A percentile compares a stretch with the other conserved stretches of the same genome.
Evolutionary conservation across 345 rosid species (phyloP).

Genomic region (Sapria himalayana): DNA sequence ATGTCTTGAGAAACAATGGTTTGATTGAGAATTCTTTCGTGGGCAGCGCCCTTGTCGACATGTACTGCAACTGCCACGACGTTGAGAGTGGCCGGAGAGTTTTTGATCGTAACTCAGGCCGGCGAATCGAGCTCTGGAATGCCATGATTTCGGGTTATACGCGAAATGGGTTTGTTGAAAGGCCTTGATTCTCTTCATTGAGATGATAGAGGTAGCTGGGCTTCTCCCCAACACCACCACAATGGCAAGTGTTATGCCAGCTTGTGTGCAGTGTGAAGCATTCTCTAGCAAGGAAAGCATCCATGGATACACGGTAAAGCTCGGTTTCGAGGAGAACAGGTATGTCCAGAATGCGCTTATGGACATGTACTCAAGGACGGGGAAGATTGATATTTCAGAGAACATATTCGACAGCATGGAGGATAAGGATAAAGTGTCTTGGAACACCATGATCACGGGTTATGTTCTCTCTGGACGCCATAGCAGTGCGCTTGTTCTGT

Average conservation of each 20-base stretch:
- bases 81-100: slow-evolving; percentile 42
- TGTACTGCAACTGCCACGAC: slow-evolving; percentile 66
- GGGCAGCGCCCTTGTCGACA: slow-evolving; percentile 81
- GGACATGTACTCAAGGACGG: slow-evolving; percentile 74
- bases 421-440: slow-evolving; percentile 49
- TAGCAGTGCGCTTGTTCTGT: slow-evolving; percentile 35
- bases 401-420: slow-evolving; percentile 42
- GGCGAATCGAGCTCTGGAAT: slow-evolving; percentile 54
- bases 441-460: slow-evolving; percentile 78
- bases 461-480: slow-evolving; percentile 34
- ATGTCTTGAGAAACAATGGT: slow-evolving; percentile 43
- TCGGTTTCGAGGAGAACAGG: slow-evolving; percentile 32
- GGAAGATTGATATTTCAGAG: slow-evolving; percentile 31
- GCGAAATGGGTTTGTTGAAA: slow-evolving; percentile 45
- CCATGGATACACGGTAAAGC: slow-evolving; percentile 55
- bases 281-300: slow-evolving; percentile 43
- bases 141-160: slow-evolving; percentile 86
- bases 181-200: slow-evolving; percentile 45
- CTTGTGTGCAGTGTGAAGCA: slow-evolving; percentile 34
- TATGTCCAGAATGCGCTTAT: slow-evolving; percentile 75
- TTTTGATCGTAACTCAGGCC: slow-evolving; percentile 27
- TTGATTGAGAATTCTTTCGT: slow-evolving; percentile 55
- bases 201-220: slow-evolving; percentile 43
- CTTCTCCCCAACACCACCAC: slow-evolving; percentile 60
- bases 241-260: slow-evolving; percentile 61